A percentile compares a stretch with the other conserved stretches of the same genome.
phyloP scores from a whole-genome alignment of 768 basidiomycete genomes.

The Mycena filopes region DNA sequence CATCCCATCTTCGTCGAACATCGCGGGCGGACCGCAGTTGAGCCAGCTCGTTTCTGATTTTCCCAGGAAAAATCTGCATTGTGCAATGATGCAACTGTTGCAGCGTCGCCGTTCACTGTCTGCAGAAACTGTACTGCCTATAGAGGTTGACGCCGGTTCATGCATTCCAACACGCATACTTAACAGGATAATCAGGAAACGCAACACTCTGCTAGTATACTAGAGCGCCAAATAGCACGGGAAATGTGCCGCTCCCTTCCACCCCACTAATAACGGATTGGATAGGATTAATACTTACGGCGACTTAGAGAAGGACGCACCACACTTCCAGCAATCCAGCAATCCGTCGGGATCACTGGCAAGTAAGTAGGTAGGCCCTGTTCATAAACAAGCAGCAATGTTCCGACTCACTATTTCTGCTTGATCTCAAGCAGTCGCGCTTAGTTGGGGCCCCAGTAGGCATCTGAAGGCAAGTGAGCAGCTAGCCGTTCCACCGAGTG shows the following conservation, averaged over 20 bases:
- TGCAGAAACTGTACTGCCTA: too few species aligned
- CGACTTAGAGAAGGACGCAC: constrained; percentile 29
- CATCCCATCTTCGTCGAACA: too few species aligned
- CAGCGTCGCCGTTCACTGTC: too few species aligned
- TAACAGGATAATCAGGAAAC: too few species aligned
- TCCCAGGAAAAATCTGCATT: too few species aligned
- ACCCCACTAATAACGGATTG: not conserved
- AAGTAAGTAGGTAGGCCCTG: not conserved
- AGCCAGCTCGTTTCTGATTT: too few species aligned
- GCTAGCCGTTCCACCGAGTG: too few species aligned
- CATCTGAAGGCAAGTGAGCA: constrained; percentile 1
- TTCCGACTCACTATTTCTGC: constrained; percentile 46
- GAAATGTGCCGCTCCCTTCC: not conserved
- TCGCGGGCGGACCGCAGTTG: too few species aligned
- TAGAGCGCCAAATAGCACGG: not conserved
- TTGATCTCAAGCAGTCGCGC: constrained; percentile 41
- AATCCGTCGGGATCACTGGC: constrained; percentile 41
- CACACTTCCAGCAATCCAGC: constrained; percentile 48
- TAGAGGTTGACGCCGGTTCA: too few species aligned
- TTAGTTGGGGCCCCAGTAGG: constrained; percentile 51
- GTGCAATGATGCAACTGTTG: too few species aligned
- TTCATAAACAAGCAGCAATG: not conserved
- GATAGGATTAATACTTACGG: not conserved
- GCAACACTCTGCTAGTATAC: too few species aligned
- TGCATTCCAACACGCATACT: too few species aligned